Base-by-base conservation (phyloP, 495 filamentous ascomycete genomes). In the Platismatia glauca region DNA sequence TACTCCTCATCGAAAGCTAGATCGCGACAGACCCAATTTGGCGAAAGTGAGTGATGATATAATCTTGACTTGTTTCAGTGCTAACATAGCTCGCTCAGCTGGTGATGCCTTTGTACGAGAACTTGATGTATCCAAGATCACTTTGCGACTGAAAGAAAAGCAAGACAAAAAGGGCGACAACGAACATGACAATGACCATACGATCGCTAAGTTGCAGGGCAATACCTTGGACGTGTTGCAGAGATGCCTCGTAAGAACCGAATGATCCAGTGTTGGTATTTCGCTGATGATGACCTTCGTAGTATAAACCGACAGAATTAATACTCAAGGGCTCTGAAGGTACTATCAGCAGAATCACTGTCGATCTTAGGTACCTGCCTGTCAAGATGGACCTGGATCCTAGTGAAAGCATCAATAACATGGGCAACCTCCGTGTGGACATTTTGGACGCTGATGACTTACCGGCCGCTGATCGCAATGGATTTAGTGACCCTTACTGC, bases 341-440 rank as follows among this genome's bases (percentile, higher is more conserved):
- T 41, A 84, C 85, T 61, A 72, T 86, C 31, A 92, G 86, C 78
- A 91, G 84, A 69, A 75, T 99, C 71, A 93, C 85, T 59, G 89
- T 97, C 67, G 91, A 87, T 76, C 81, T 96, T 66, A 95, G 95
- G 70, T 99, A 96, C 69, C 86, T 97, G 22, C 94, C 94, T 0
- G 83, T 96, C 56, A 82, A 87, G 74, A 99, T 99, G 94, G 81
- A 82, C 60, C 88, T 99, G 59, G 91, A 97, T 70, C 90, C 93
- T 3, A 88, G 81, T 67, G 94, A 99, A 75, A 95, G 89, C 72
- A 96, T 97, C 79, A 97, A 95, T 82, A 99, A 99, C 75, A 92
- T 94, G 86, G 94, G 94, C 60, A 89, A 82, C 58, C 83, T 99
- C 37, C 87, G 90, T 13, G 88, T 97, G 55, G 90, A 97, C 65